A percentile compares a stretch with the other conserved stretches of the same genome.
These are phyloP conservation scores for Termitomyces sp. DNA, from an alignment of 768 basidiomycete genomes.

Conservation along the genomic window DNA sequence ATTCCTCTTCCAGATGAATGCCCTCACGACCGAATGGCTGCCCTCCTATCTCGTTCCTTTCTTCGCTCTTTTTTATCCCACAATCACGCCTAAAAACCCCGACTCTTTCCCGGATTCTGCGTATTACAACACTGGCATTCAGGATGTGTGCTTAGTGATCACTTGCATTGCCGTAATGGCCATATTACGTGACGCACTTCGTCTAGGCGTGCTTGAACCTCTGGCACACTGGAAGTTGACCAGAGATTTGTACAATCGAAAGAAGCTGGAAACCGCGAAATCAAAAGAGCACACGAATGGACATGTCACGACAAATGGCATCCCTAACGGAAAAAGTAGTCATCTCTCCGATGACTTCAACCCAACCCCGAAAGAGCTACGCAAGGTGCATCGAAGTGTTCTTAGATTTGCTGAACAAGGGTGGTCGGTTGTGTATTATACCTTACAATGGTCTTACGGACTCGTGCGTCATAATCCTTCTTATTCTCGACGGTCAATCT, in stretches of 20 bases:
- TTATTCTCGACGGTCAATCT: constrained; percentile 1
- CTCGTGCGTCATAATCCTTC: constrained; percentile 55
- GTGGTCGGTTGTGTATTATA: constrained; percentile 84
- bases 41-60: constrained; percentile 61
- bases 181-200: constrained; percentile 73
- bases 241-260: constrained; percentile 39
- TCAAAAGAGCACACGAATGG: constrained; percentile 22
- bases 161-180: constrained; percentile 87
- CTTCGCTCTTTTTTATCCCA: constrained; percentile 71
- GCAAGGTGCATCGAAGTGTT: constrained; percentile 65
- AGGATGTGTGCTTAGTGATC: constrained; percentile 77
- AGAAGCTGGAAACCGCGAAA: constrained; percentile 16
- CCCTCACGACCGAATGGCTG: constrained; percentile 32
- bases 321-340: constrained; percentile 35
- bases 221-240: constrained; percentile 76
- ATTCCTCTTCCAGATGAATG: constrained; percentile 13
- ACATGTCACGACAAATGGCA: constrained; percentile 20
- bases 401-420: constrained; percentile 94
- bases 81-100: constrained; percentile 45
- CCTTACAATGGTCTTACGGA: constrained; percentile 72
- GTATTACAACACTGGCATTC: constrained; percentile 71
- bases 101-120: constrained; percentile 71
- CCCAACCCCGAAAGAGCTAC: constrained; percentile 42
- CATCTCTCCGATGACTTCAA: constrained; percentile 15
- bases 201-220: constrained; percentile 74